Evolutionary conservation across 2,329 filamentous ascomycete genomes (phyloP), one percentile per base, ranked within the genome.

Genomic region (Dendryphion nanum): DNA sequence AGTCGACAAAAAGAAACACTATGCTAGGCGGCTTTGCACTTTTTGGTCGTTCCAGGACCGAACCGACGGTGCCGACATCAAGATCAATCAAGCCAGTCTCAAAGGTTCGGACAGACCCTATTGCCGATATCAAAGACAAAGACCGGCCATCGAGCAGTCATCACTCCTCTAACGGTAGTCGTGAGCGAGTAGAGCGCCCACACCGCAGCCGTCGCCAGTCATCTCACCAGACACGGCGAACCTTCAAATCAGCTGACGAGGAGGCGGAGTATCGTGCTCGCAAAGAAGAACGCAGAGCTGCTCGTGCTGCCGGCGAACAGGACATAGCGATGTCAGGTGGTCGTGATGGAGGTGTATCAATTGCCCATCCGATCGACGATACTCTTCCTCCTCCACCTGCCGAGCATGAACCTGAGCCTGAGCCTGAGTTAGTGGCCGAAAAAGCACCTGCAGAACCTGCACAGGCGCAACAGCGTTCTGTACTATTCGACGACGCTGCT

Each of bases 1-100:
- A 37, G 17, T 17, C 37, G 13, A 45, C 45, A 10, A 42, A 44
- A 26, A 56, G 60, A 13, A 59, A 51, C 29, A 61, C 58, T 30
- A 40, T 63, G 2, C 45, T 65, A 20, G 57, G 59, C 5, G 58
- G 60, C 6, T 42, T 59, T 19, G n/a, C n/a, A n/a, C 41, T 60
- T 1, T 64, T 64, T 34, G 52, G 58, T 20, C 54, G 60, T 6
- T 61, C 59, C 10, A 63, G 58, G 37, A 49, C 55, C 4, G 61
- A 65, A 17, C 40, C 59, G 10, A 37, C 44, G 1, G 46, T 53
- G 5, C 51, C 55, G 10, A 45, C 37, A 4, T 43, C 58, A 5
- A 62, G 49, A 33, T 35, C 55, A 8, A 44, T 47, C 19, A 59
- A 55, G 18, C 50, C 57, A 6, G 42, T 48, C 4, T 33, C 48